Percentiles rank a stretch among this genome's conserved stretches.
Conservation (phyloP, 139 green algal species). For the Tetradesmus lagerheimii region DNA sequence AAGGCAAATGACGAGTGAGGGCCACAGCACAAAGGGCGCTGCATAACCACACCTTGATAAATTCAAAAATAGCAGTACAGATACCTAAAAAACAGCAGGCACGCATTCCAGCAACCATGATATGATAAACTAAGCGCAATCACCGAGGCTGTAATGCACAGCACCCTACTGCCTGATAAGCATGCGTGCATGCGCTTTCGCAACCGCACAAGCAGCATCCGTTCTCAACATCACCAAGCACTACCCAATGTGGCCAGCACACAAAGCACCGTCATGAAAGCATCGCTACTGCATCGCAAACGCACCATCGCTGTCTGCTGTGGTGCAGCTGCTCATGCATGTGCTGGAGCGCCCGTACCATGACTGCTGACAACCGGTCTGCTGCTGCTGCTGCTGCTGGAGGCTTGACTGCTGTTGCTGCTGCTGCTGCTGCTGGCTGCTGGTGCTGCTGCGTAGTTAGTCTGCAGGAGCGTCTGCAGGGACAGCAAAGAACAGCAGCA, state of each 20-base stretch:
- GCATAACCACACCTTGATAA: too few species aligned
- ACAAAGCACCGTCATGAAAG: not conserved
- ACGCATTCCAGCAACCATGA: not conserved
- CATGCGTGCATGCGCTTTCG: not conserved
- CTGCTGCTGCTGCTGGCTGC: not conserved
- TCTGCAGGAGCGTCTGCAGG: constrained; percentile 1
- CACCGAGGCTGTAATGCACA: too few species aligned
- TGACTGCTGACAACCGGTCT: not conserved
- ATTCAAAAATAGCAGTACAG: not conserved
- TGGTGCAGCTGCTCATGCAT: not conserved
- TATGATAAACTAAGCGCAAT: too few species aligned
- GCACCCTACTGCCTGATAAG: not conserved
- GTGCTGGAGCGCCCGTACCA: not conserved
- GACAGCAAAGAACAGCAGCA: not conserved
- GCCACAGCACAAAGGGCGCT: not conserved
- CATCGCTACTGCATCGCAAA: too few species aligned
- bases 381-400: constrained; percentile 12
- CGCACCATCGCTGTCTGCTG: not conserved
- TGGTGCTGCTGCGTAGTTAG: constrained; percentile 14
- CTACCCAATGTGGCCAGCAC: not conserved
- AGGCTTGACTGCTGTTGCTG: not conserved
- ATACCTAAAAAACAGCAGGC: not conserved
- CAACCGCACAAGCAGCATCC: not conserved
- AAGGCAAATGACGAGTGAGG: not conserved
- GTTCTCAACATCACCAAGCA: too few species aligned